Conservation (phyloP, 2,329 filamentous ascomycete genomes). For the Blumeriella jaapii region DNA sequence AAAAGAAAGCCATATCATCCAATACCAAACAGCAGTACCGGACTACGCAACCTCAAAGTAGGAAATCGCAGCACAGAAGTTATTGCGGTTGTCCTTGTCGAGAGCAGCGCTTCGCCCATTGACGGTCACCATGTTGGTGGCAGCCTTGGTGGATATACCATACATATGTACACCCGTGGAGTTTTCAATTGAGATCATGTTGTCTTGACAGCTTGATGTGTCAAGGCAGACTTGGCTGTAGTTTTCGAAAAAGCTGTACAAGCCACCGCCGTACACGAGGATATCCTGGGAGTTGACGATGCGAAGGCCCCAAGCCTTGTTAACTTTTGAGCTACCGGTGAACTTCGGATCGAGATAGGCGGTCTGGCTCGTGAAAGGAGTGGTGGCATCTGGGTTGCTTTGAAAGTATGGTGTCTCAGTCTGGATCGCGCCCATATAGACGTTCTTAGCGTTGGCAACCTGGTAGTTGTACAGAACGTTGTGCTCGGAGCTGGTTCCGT, state of each 20-base stretch:
- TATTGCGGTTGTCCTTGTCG: slow-evolving; percentile 52
- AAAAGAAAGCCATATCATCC: background rate
- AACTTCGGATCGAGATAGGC: slow-evolving; percentile 61
- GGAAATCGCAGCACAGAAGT: slow-evolving; percentile 51
- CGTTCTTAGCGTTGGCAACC: slow-evolving; percentile 61
- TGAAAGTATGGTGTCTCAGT: slow-evolving; percentile 87
- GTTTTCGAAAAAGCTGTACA: slow-evolving; percentile 80
- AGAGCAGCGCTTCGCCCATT: slow-evolving; percentile 42
- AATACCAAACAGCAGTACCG: slow-evolving; percentile 1
- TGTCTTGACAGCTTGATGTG: slow-evolving; percentile 60
- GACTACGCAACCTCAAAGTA: slow-evolving; percentile 30
- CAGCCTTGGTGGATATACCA: slow-evolving; percentile 64
- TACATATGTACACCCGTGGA: slow-evolving; percentile 49
- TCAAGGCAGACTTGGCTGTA: slow-evolving; percentile 60
- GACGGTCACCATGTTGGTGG: slow-evolving; percentile 59
- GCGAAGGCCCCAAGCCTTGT: slow-evolving; percentile 68
- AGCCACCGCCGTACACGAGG: slow-evolving; percentile 58
- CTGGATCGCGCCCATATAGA: slow-evolving; percentile 78
- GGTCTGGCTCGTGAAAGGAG: slow-evolving; percentile 49
- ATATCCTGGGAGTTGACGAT: slow-evolving; percentile 55
- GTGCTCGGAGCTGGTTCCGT: slow-evolving; percentile 62
- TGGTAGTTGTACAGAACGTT: slow-evolving; percentile 74
- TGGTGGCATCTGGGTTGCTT: slow-evolving; percentile 62
- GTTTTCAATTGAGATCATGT: slow-evolving; percentile 64
- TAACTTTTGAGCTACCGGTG: slow-evolving; percentile 30